These are phyloP conservation scores for Pisolithus sp. DNA, from an alignment of 768 basidiomycete genomes.

Conservation along the genomic window DNA sequence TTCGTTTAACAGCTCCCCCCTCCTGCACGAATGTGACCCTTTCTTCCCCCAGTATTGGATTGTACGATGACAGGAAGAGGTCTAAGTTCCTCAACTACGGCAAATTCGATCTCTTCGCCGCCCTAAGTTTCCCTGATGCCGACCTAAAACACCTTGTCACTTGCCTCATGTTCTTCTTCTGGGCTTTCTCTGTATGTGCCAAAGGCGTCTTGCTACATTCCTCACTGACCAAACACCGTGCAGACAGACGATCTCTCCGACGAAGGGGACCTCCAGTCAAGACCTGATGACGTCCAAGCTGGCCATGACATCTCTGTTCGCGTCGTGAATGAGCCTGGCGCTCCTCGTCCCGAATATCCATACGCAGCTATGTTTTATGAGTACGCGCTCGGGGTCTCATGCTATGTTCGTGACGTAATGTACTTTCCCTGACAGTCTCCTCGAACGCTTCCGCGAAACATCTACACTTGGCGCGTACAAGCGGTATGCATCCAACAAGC, in stretches of 20 bases:
- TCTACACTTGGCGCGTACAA: slow-evolving; percentile 30
- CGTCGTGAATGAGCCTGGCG: slow-evolving; percentile 23
- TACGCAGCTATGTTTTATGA: slow-evolving; percentile 36
- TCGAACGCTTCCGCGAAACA: slow-evolving; percentile 31
- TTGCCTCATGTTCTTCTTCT: slow-evolving; percentile 33
- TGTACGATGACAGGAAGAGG: slow-evolving; percentile 31
- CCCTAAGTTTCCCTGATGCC: slow-evolving; percentile 34
- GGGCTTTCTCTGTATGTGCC: slow-evolving; percentile 31
- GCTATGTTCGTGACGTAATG: slow-evolving; percentile 6
- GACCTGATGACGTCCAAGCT: slow-evolving; percentile 29
- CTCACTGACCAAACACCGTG: slow-evolving; percentile 1
- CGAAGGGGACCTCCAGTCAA: slow-evolving; percentile 29
- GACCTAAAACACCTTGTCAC: slow-evolving; percentile 30
- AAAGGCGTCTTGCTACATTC: not conserved
- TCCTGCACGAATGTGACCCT: not conserved
- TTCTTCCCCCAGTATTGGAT: slow-evolving; percentile 16
- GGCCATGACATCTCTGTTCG: slow-evolving; percentile 28
- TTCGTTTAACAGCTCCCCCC: slow-evolving; percentile 3
- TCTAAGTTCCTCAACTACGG: slow-evolving; percentile 31
- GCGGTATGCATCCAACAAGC: slow-evolving; percentile 16
- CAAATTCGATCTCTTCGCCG: slow-evolving; percentile 34
- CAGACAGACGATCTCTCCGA: slow-evolving; percentile 34
- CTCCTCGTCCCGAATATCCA: slow-evolving; percentile 25
- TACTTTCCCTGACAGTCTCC: slow-evolving; percentile 16
- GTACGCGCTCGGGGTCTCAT: slow-evolving; percentile 16